These are phyloP conservation scores for Nepenthes mirabilis DNA, from an alignment of 148 eudicot species.

Conservation along the genomic window DNA sequence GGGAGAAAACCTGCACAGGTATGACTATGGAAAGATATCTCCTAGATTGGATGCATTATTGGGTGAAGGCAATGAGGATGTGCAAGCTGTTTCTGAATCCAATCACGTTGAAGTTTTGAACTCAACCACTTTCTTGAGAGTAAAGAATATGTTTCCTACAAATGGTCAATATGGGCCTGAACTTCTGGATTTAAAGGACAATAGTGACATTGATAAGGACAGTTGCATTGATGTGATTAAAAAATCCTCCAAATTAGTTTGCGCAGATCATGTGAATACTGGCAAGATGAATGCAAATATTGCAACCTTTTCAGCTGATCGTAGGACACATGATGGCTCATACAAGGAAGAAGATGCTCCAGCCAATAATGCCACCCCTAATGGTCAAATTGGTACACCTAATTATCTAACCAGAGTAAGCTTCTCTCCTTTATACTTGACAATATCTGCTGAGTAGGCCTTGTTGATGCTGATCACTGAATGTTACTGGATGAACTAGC, in stretches of 20 bases:
- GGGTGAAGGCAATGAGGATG: slow-evolving; percentile 41
- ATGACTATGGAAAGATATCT: slow-evolving; percentile 68
- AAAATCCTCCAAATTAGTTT: slow-evolving; percentile 11
- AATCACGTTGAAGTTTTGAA: slow-evolving; percentile 18
- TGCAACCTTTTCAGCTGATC: slow-evolving; percentile 9
- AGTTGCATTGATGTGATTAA: slow-evolving; percentile 6
- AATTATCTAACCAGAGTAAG: slow-evolving; percentile 32
- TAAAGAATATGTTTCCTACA: slow-evolving; percentile 2
- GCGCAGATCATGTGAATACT: slow-evolving; percentile 8
- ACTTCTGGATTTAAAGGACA: slow-evolving; percentile 4
- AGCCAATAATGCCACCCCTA: slow-evolving; percentile 10
- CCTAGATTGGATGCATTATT: slow-evolving; percentile 56
- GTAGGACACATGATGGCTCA: slow-evolving; percentile 9
- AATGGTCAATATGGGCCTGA: slow-evolving; percentile 3
- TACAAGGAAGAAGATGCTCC: slow-evolving; percentile 1
- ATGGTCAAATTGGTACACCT: slow-evolving; percentile 16
- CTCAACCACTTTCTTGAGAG: slow-evolving; percentile 8
- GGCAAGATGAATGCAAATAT: slow-evolving; percentile 12
- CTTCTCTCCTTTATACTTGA: background rate
- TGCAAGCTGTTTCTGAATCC: slow-evolving; percentile 18
- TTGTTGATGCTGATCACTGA: background rate
- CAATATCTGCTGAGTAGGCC: background rate
- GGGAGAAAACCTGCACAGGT: slow-evolving; percentile 36
- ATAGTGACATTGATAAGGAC: slow-evolving; percentile 2
- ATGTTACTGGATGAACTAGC: too few relatives aligned